Evolutionary conservation across 2,329 filamentous ascomycete species (phyloP).

Genomic region (Phaeosphaeriaceae sp.): DNA sequence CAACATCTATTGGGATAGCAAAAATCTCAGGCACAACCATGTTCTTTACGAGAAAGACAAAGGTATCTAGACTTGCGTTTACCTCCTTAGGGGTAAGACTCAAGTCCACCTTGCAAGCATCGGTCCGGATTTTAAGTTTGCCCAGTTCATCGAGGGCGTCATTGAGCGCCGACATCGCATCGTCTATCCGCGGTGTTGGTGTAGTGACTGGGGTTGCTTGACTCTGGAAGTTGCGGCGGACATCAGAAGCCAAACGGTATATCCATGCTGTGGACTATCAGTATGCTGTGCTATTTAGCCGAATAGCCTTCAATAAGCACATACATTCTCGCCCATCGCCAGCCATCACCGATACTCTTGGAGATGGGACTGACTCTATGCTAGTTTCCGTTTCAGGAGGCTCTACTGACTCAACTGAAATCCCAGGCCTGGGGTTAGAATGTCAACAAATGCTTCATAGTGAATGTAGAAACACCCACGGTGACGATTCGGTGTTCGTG

Average conservation of each 20-base stretch:
- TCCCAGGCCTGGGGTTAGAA: not conserved
- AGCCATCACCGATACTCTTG: constrained; percentile 13
- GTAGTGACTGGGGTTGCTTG: constrained; percentile 27
- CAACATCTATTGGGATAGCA: constrained; percentile 16
- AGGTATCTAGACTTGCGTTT: constrained; percentile 28
- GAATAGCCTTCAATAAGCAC: no score
- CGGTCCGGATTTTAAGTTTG: constrained; percentile 28
- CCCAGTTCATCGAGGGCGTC: constrained; percentile 36
- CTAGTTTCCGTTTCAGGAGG: not conserved
- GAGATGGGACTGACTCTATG: constrained; percentile 12
- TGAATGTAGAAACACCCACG: constrained; percentile 1
- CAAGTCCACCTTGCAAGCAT: constrained; percentile 16
- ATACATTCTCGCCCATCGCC: constrained; percentile 31
- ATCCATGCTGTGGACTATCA: constrained; percentile 30
- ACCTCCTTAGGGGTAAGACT: constrained; percentile 24
- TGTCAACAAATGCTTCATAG: not conserved
- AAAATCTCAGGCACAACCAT: constrained; percentile 30
- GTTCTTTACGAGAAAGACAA: constrained; percentile 18
- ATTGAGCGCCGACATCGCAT: constrained; percentile 33
- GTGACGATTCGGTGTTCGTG: constrained; percentile 5
- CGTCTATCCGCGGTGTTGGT: constrained; percentile 28
- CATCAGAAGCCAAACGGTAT: constrained; percentile 35
- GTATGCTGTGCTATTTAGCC: not conserved
- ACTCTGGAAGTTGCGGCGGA: constrained; percentile 29
- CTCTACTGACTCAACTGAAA: not conserved